Evolutionary conservation across 352 stramenopile species (phyloP).

Genomic region (Pythium oligandrum): DNA sequence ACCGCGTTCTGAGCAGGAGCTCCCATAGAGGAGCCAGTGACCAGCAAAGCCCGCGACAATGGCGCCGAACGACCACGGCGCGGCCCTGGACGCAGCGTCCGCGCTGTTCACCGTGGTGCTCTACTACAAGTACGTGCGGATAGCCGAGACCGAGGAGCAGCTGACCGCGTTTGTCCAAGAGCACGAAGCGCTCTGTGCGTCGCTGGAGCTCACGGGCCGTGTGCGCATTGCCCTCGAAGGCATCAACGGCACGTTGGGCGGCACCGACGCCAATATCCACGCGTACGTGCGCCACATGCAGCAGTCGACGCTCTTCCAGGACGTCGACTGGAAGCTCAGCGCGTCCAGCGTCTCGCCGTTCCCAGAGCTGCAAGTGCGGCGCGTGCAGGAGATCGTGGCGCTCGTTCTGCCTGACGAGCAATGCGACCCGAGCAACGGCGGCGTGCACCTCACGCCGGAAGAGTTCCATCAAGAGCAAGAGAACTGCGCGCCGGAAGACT

Average conservation of each 20-base stretch:
- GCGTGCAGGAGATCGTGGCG: slow-evolving; percentile 68
- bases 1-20: too few relatives aligned
- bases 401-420: slow-evolving; percentile 54
- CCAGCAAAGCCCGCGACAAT: too few relatives aligned
- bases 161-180: slow-evolving; percentile 27
- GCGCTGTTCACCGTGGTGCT: slow-evolving; percentile 55
- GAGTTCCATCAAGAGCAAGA: slow-evolving; percentile 54
- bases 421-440: slow-evolving; percentile 41
- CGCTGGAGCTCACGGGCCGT: slow-evolving; percentile 56
- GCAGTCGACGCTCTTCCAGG: slow-evolving; percentile 19
- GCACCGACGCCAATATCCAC: slow-evolving; percentile 30
- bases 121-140: slow-evolving; percentile 80
- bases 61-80: too few relatives aligned
- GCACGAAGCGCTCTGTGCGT: slow-evolving; percentile 47
- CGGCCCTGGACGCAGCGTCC: too few relatives aligned
- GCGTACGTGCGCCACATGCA: slow-evolving; percentile 65
- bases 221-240: slow-evolving; percentile 78
- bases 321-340: slow-evolving; percentile 87
- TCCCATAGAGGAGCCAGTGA: too few relatives aligned
- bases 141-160: slow-evolving; percentile 39
- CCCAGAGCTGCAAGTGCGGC: slow-evolving; percentile 59
- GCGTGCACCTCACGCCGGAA: slow-evolving; percentile 52
- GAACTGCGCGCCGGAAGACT: slow-evolving; percentile 10
- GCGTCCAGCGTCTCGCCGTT: slow-evolving; percentile 43
- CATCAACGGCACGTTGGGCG: slow-evolving; percentile 83